Percentiles rank a stretch among this genome's conserved stretches.
Evolutionary conservation across 1,284 basidiomycete species (phyloP).

Genomic region (Apiotrichum montevideense): DNA sequence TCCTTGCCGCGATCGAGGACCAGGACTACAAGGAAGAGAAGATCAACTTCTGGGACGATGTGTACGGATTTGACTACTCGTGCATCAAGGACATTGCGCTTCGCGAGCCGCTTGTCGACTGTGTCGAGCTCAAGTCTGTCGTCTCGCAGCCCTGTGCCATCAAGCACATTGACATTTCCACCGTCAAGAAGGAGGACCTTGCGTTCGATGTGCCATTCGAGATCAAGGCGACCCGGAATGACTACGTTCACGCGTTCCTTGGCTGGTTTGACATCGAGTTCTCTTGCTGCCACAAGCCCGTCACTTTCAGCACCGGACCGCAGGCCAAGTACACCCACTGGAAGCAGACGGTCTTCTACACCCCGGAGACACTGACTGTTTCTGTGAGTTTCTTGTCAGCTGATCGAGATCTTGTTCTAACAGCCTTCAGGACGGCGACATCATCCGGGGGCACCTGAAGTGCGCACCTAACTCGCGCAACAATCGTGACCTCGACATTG

Average conservation of each 20-base stretch:
- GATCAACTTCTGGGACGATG: constrained; percentile 99
- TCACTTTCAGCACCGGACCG: constrained; percentile 90
- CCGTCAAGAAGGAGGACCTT: constrained; percentile 92
- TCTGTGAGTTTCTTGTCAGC: constrained; percentile 15
- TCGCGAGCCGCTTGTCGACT: constrained; percentile 94
- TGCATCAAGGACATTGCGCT: constrained; percentile 99
- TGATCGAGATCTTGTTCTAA: too few species aligned
- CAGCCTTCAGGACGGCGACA: constrained; percentile 54
- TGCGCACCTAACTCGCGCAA: constrained; percentile 85
- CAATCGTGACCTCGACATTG: constrained; percentile 87
- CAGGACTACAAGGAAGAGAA: constrained; percentile 99
- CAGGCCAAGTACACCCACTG: constrained; percentile 96
- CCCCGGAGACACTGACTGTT: constrained; percentile 60
- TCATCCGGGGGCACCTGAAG: constrained; percentile 62
- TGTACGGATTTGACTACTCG: constrained; percentile 99
- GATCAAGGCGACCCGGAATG: constrained; percentile 78
- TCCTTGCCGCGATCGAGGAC: constrained; percentile 96
- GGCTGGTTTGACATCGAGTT: constrained; percentile 99
- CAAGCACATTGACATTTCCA: constrained; percentile 87
- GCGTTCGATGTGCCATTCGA: constrained; percentile 76
- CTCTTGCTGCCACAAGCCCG: constrained; percentile 92
- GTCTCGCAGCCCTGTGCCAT: constrained; percentile 82
- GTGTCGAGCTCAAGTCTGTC: constrained; percentile 87
- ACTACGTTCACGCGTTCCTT: constrained; percentile 98
- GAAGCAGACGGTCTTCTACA: constrained; percentile 99